A percentile compares a stretch with the other conserved stretches of the same genome.
Conservation (phyloP, 495 filamentous ascomycete species). For the Podospora sp. region DNA sequence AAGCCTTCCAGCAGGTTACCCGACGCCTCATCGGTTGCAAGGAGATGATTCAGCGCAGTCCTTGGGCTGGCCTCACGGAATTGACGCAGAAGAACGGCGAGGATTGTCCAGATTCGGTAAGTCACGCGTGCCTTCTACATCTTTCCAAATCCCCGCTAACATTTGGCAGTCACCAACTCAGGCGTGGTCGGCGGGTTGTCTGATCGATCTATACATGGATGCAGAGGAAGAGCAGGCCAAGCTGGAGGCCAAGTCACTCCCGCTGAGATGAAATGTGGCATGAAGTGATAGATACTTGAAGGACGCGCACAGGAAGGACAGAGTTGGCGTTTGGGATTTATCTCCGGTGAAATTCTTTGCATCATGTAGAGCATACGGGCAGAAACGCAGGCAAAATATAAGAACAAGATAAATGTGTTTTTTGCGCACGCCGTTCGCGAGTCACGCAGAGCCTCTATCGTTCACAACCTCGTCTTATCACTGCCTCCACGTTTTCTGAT, state of each 20-base stretch:
- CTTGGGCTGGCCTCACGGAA: slow-evolving; percentile 93
- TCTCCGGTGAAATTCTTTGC: neutral
- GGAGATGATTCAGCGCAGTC: slow-evolving; percentile 69
- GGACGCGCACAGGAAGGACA: neutral
- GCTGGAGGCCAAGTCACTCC: slow-evolving; percentile 29
- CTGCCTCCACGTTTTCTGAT: neutral
- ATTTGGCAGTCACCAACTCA: slow-evolving; percentile 77
- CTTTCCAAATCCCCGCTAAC: slow-evolving; percentile 20
- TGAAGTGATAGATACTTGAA: neutral
- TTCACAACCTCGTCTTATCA: too few species aligned
- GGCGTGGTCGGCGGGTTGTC: slow-evolving; percentile 89
- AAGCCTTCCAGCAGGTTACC: slow-evolving; percentile 93
- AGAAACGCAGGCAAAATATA: neutral
- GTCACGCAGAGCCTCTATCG: too few species aligned
- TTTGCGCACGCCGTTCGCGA: too few species aligned
- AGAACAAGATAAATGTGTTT: neutral
- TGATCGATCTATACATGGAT: slow-evolving; percentile 95
- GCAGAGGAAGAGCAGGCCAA: slow-evolving; percentile 57
- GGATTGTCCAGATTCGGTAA: slow-evolving; percentile 83
- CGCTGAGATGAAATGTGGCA: slow-evolving; percentile 23
- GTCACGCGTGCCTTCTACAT: slow-evolving; percentile 35
- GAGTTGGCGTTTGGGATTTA: neutral
- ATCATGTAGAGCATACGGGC: neutral
- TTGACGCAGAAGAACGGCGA: slow-evolving; percentile 87
- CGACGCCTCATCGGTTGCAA: slow-evolving; percentile 79